These are phyloP conservation scores for Phanerochaete carnosa DNA, from an alignment of 768 basidiomycete species.

Conservation along the genomic window DNA sequence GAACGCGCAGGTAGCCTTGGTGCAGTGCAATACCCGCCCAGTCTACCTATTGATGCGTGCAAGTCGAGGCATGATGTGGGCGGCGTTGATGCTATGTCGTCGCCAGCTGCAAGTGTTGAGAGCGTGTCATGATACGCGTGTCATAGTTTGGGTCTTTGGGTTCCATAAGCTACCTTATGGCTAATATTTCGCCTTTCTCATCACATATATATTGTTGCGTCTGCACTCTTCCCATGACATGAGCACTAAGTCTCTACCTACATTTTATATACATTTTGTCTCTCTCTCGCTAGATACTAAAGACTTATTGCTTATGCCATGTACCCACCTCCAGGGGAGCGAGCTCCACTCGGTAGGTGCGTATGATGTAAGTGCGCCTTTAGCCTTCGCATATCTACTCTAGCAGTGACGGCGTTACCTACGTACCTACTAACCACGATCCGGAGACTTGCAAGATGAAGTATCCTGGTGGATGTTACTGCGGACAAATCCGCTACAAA, in stretches of 20 bases:
- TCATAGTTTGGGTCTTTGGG: background rate
- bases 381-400: background rate
- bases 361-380: background rate
- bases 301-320: background rate
- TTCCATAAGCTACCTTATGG: constrained; percentile 8
- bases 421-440: background rate
- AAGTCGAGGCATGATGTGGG: background rate
- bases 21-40: background rate
- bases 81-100: background rate
- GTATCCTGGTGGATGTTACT: constrained; percentile 18
- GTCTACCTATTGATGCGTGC: background rate
- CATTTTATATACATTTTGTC: background rate
- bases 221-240: background rate
- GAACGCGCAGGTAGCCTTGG: constrained; percentile 17
- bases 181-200: constrained; percentile 10
- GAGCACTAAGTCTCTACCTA: background rate
- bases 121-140: constrained; percentile 1
- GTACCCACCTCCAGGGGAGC: background rate
- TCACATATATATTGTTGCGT: constrained; percentile 8
- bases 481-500: constrained; percentile 15
- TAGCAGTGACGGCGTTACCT: background rate
- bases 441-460: background rate
- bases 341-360: background rate
- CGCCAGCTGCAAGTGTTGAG: background rate
- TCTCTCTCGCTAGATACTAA: background rate